Base-by-base conservation (phyloP, 805 yeast species). In the Lachancea dasiensis region DNA sequence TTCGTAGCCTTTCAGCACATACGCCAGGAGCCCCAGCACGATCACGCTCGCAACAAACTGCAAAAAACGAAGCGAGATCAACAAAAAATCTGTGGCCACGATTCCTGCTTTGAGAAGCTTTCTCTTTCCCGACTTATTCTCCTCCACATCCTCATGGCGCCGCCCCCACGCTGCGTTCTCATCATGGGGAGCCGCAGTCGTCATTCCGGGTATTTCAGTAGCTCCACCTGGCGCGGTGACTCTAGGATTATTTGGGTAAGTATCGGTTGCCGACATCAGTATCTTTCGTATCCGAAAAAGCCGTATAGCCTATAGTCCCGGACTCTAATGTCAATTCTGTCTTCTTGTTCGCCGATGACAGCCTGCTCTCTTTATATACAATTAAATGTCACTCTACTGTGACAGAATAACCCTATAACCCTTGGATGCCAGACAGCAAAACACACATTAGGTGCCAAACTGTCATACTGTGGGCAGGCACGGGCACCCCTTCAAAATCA, bases 31-130 rank as follows among this genome's bases (percentile, higher is more conserved):
- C 0, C 61, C 63, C 40, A 64, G 46, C 0, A 61, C 52, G 11
- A 63, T 31, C 13, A 50, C 49, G 6, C 58, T 50, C 21, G 52
- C 48, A 6, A 51, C 44, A 16, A 59, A 51, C 39, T 64, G 58
- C 4, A 47, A 20, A 9, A 47, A 16, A 10, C 40, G 21, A 22
- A 37, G 16, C 9, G 31, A 31, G 6, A 37, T 31, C 26, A 37
- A 20, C 17, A 29, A 8, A 13, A 31, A 27, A 22, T 37, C 40
- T 27, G 20, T 11, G 15, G 31, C 31, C 17, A 23, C 37, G 21
- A 34, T 22, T 14, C 37, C 37, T 6, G 24, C 30, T n/a, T 26
- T 19, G 30, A 25, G 25, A 8, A n/a, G 13, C 17, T 10, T 20
- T 19, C 27, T 34, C 30, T 27, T 25, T 19, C 16, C 18, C 32